Evolutionary conservation across 2,329 filamentous ascomycete species (phyloP), one percentile per base, ranked within the genome.

Genomic region (Magnaporthales sp.): DNA sequence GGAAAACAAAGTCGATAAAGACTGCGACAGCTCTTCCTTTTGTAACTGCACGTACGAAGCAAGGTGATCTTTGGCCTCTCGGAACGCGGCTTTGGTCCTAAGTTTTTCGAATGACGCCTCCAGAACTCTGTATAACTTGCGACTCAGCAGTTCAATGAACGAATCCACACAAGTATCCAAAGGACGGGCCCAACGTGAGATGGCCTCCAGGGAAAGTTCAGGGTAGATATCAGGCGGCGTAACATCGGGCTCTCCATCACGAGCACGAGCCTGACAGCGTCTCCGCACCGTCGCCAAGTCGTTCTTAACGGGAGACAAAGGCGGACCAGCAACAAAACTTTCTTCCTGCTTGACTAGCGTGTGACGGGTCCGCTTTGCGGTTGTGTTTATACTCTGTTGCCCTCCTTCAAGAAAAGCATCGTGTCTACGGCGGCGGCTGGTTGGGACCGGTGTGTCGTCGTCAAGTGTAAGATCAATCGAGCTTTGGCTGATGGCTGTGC

Each of bases 221-320:
- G 87, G 83, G 26, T 88, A 86, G 0, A 89, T 86, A 51, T 85
- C 83, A 0, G 84, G 81, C 0, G 87, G 83, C 0, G 86, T 83
- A 0, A 87, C 80, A 7, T 84, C 82, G 0, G 86, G 86, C 70
- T 88, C 80, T 0, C 88, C 87, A 0, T 85, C 82, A 2, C 56
- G 56, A 19, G 56, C 56, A 15, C 56, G 56, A 8, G 56, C 56
- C 19, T 60, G 56, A 60, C 56, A 60, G 4, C 56, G 56, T 26
- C 56, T 60, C 24, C 56, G 56, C 2, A 60, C 56, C 9, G 56
- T 60, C 27, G 56, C 56, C 56, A 60, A 27, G 26, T 60, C 56
- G 56, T 60, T 60, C 56, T 60, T 60, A 60, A 60, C 56, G 15
- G 24, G 24, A 29, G 67, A 1, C 65, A 65, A 1, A 31, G 64